Evolutionary conservation across 2,329 filamentous ascomycete species (phyloP), one percentile per base, ranked within the genome.

Genomic region (Helotiales sp.): DNA sequence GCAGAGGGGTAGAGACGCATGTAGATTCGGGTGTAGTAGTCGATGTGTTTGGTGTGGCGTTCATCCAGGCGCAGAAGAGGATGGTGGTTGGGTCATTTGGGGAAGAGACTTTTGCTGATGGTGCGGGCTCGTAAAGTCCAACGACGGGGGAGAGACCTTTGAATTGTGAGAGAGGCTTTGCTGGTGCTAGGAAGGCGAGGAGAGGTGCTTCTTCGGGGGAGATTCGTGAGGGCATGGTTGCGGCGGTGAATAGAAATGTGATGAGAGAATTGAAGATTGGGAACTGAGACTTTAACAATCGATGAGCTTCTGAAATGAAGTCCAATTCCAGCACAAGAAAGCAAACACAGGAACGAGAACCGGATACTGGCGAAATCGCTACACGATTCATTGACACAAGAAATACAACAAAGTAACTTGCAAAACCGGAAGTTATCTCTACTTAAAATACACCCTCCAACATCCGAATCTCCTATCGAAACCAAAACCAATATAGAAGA

Each of bases 61-160:
- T 86, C 61, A 86, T 85, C 86, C 85, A 88, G 72, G 85, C 82
- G 74, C 83, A 88, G 67, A 89, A 79, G 54, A 87, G 72, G 50
- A 87, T 78, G 6, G 80, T 82, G 6, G 72, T 73, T 49, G 74
- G 74, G 20, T 50, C 20, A 13, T 32, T 34, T 1, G 62, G 40
- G 28, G 65, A 37, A 15, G 63, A 30, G 8, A 50, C 6, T 8
- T 28, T 37, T 15, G 22, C 26, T 47, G 65, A 55, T 17, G 17
- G 1, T 8, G 69, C 30, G 2, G 73, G 72, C 13, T 54, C 54
- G 55, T 76, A 74, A 50, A 74, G 66, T 17, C 57, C 55, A 20
- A 74, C 71, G 2, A 61, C 64, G 17, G 63, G 63, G 20, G 72
- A 73, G 50, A 75, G 70, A 11, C 66, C 64, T 5, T 57, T 71